phyloP scores from a whole-genome alignment of 352 stramenopile genomes.

The Pythium utonaiense region DNA sequence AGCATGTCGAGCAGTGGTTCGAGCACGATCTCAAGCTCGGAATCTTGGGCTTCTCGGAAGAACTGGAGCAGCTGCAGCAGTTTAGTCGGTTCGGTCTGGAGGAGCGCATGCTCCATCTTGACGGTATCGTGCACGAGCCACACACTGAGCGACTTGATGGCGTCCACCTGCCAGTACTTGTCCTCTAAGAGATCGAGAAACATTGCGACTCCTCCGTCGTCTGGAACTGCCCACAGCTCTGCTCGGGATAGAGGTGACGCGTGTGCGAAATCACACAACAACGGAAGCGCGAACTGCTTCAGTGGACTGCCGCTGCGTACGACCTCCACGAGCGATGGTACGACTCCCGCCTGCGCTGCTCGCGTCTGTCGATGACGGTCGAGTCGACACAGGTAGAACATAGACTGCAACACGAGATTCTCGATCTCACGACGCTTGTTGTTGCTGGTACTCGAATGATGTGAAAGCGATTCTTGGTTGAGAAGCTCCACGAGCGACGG shows the following conservation, averaged over 20 bases:
- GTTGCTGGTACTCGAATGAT: constrained; percentile 5
- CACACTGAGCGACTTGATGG: constrained; percentile 84
- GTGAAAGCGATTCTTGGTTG: constrained; percentile 40
- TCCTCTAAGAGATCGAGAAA: constrained; percentile 88
- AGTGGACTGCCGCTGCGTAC: constrained; percentile 79
- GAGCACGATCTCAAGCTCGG: constrained; percentile 75
- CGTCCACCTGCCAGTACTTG: constrained; percentile 89
- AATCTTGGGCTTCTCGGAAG: constrained; percentile 63
- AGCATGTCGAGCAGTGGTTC: constrained; percentile 82
- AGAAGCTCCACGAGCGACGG: constrained; percentile 78
- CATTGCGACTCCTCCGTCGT: constrained; percentile 64
- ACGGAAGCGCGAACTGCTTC: constrained; percentile 91
- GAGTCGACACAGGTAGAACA: constrained; percentile 93
- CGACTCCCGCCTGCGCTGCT: constrained; percentile 85
- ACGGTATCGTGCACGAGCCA: constrained; percentile 83
- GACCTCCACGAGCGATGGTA: constrained; percentile 88
- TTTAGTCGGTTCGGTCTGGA: constrained; percentile 43
- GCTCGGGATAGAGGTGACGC: constrained; percentile 79
- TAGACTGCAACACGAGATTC: constrained; percentile 88
- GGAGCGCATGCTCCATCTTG: constrained; percentile 80
- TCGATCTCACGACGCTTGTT: constrained; percentile 81
- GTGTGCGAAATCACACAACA: constrained; percentile 91
- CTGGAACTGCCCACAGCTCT: constrained; percentile 71
- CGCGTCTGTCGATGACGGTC: constrained; percentile 88
- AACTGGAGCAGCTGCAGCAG: constrained; percentile 68